A percentile compares a stretch with the other conserved stretches of the same genome.
phyloP scores from a whole-genome alignment of 768 basidiomycete genomes.

The Lentinula raphanica region DNA sequence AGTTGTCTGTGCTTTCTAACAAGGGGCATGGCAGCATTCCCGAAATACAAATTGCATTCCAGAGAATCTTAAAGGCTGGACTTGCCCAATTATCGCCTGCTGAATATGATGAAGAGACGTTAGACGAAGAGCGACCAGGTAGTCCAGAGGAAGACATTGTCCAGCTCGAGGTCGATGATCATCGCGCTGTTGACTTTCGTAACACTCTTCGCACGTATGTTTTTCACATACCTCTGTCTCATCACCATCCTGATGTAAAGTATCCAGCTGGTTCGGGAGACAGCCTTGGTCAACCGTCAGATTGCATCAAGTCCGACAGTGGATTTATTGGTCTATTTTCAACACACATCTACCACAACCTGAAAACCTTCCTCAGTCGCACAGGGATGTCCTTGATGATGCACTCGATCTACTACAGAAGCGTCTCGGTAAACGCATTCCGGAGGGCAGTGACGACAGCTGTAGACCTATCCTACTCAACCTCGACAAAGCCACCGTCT shows the following conservation, averaged over 20 bases:
- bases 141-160: slow-evolving; percentile 58
- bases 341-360: slow-evolving; percentile 55
- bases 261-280: slow-evolving; percentile 59
- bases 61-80: slow-evolving; percentile 61
- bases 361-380: slow-evolving; percentile 40
- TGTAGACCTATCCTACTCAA: slow-evolving; percentile 63
- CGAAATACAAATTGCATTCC: slow-evolving; percentile 56
- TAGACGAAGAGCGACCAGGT: slow-evolving; percentile 42
- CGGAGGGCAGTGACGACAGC: slow-evolving; percentile 48
- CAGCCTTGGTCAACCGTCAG: slow-evolving; percentile 70
- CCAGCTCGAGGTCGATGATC: slow-evolving; percentile 57
- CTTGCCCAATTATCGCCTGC: slow-evolving; percentile 50
- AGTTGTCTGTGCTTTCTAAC: slow-evolving; percentile 43
- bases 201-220: slow-evolving; percentile 56
- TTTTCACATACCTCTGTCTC: slow-evolving; percentile 8
- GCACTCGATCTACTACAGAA: slow-evolving; percentile 62
- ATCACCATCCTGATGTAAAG: not conserved
- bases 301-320: slow-evolving; percentile 56
- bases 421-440: slow-evolving; percentile 61
- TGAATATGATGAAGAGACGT: slow-evolving; percentile 51
- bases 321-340: slow-evolving; percentile 84
- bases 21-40: slow-evolving; percentile 38
- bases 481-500: slow-evolving; percentile 68
- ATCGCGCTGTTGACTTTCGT: slow-evolving; percentile 69
- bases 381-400: slow-evolving; percentile 49